Conservation (phyloP, 768 basidiomycete genomes). For the Dictyophora rubrovolvata region DNA sequence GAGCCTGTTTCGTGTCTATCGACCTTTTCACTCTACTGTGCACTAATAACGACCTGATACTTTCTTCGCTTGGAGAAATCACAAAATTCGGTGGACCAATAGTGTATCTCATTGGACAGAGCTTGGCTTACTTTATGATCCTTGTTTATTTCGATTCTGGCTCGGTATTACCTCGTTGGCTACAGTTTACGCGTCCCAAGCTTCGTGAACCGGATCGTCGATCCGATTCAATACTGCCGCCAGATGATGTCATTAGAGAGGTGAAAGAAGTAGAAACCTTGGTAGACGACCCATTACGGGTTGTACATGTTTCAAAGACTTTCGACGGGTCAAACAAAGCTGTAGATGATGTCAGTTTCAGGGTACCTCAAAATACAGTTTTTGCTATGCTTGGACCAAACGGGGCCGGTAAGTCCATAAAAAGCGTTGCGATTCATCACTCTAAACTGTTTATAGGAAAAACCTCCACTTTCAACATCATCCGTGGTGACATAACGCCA, state of each 20-base stretch:
- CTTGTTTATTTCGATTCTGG: conserved; percentile 70
- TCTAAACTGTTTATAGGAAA: conserved; percentile 35
- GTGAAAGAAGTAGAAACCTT: conserved; percentile 37
- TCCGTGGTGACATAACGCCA: conserved; percentile 61
- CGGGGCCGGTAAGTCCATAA: conserved; percentile 43
- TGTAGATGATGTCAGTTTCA: conserved; percentile 66
- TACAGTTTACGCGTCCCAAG: conserved; percentile 12
- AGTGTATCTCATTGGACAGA: conserved; percentile 55
- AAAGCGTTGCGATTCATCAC: too few species aligned
- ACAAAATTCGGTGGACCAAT: conserved; percentile 66
- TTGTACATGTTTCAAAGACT: conserved; percentile 52
- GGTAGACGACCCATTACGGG: conserved; percentile 44
- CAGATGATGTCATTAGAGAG: conserved; percentile 47
- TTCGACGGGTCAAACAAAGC: conserved; percentile 33
- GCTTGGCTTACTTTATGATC: conserved; percentile 46
- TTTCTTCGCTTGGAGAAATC: conserved; percentile 41
- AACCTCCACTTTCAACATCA: conserved; percentile 71
- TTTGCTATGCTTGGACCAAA: conserved; percentile 75
- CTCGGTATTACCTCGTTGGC: conserved; percentile 35
- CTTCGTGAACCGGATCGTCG: background rate
- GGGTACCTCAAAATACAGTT: conserved; percentile 49
- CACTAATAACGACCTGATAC: conserved; percentile 36
- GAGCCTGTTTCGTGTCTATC: conserved; percentile 64
- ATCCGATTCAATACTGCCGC: background rate
- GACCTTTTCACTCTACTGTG: conserved; percentile 72